Conservation (phyloP, 495 filamentous ascomycete genomes). For the Trichoderma erinaceum region DNA sequence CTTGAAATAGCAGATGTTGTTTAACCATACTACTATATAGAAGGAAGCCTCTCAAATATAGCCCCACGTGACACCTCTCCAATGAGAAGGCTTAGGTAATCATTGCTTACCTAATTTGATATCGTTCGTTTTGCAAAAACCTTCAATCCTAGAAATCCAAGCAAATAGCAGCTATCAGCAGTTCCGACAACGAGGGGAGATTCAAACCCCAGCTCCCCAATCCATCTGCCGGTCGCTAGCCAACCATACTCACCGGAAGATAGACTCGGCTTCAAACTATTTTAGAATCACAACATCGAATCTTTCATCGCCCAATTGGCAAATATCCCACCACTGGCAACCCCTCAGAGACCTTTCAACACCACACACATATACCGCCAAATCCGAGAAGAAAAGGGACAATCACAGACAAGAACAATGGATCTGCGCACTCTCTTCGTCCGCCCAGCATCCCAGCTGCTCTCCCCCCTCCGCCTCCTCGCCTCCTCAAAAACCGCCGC, state of each 20-base stretch:
- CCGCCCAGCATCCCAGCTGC: slow-evolving; percentile 25
- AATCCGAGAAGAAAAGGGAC: background rate
- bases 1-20: too few relatives aligned
- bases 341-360: background rate
- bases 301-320: background rate
- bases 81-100: background rate
- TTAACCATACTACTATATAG: too few relatives aligned
- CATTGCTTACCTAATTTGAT: background rate
- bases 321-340: background rate
- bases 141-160: background rate
- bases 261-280: too few relatives aligned
- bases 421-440: slow-evolving; percentile 24
- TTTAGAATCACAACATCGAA: background rate
- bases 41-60: too few relatives aligned
- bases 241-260: too few relatives aligned
- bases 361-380: background rate
- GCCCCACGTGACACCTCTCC: background rate
- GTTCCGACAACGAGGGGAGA: too few relatives aligned
- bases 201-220: too few relatives aligned
- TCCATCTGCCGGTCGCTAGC: too few relatives aligned
- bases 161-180: background rate
- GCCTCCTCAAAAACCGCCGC: background rate
- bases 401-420: slow-evolving; percentile 17
- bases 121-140: slow-evolving; percentile 7
- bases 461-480: slow-evolving; percentile 15